Conservation (phyloP, 768 basidiomycete species). For the Rhodotorula graminis region DNA sequence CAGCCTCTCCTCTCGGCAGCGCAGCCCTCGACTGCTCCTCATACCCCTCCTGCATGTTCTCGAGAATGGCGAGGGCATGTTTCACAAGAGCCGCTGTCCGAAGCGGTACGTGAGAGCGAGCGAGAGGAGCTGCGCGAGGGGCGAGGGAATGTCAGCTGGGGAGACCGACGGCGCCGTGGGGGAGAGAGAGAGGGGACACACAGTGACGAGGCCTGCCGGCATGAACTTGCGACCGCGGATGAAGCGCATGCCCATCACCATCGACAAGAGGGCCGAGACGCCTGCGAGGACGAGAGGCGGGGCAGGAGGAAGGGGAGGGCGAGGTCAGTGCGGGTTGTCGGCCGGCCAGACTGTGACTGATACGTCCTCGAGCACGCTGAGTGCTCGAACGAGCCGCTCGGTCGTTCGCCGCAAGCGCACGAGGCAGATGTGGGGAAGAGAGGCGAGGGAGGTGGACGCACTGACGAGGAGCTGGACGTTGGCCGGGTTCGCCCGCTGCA, state of each 20-base stretch:
- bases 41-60: neutral
- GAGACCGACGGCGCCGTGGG: too few relatives aligned
- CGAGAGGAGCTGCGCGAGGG: slow-evolving; percentile 25
- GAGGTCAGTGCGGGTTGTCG: too few relatives aligned
- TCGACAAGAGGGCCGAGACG: slow-evolving; percentile 10
- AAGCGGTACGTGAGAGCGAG: slow-evolving; percentile 33
- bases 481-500: slow-evolving; percentile 6
- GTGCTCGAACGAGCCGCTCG: too few relatives aligned
- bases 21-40: too few relatives aligned
- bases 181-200: neutral
- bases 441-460: slow-evolving; percentile 1
- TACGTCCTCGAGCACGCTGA: too few relatives aligned
- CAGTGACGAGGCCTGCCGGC: slow-evolving; percentile 38
- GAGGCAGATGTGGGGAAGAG: neutral
- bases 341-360: too few relatives aligned
- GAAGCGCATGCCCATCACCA: slow-evolving; percentile 40
- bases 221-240: slow-evolving; percentile 33
- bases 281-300: slow-evolving; percentile 7
- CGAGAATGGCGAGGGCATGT: neutral
- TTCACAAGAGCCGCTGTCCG: slow-evolving; percentile 26
- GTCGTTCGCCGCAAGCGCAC: too few relatives aligned
- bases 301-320: neutral
- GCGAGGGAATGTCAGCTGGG: neutral
- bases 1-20: too few relatives aligned
- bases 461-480: slow-evolving; percentile 29